Percentiles rank a stretch among this genome's conserved stretches.
phyloP scores from a whole-genome alignment of 768 basidiomycete species.

The Guyanaporus albipodus region DNA sequence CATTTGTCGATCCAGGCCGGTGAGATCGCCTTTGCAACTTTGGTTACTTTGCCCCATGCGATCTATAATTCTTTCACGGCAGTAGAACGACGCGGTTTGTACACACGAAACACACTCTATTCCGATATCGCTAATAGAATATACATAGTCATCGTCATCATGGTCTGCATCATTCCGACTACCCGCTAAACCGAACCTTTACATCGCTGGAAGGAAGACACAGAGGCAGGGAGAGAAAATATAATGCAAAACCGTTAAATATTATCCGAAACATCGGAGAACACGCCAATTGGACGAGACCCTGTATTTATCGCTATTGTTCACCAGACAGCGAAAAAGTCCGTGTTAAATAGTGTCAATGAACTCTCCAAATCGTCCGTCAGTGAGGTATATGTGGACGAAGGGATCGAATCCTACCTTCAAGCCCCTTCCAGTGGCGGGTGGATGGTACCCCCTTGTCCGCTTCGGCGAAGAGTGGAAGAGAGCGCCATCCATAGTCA shows the following conservation, averaged over 20 bases:
- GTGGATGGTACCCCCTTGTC: not conserved
- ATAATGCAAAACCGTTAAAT: too few relatives aligned
- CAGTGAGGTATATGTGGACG: not conserved
- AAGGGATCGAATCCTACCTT: not conserved
- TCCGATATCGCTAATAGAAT: not conserved
- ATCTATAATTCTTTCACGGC: not conserved
- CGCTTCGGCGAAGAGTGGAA: not conserved
- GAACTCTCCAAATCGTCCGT: not conserved
- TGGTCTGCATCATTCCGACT: too few relatives aligned
- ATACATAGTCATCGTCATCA: too few relatives aligned
- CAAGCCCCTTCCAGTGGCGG: not conserved
- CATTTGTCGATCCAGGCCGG: not conserved
- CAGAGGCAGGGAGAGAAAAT: too few relatives aligned
- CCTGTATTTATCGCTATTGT: too few relatives aligned
- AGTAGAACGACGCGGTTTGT: not conserved
- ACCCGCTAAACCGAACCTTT: too few relatives aligned
- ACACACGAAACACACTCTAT: not conserved
- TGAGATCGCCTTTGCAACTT: not conserved
- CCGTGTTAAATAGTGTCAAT: not conserved
- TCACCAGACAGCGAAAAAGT: too few relatives aligned
- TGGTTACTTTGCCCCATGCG: not conserved
- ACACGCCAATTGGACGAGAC: too few relatives aligned
- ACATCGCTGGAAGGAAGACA: too few relatives aligned
- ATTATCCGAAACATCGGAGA: too few relatives aligned
- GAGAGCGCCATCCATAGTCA: not conserved